Evolutionary conservation across 495 filamentous ascomycete species (phyloP).

Genomic region (Daldinia vernicosa): DNA sequence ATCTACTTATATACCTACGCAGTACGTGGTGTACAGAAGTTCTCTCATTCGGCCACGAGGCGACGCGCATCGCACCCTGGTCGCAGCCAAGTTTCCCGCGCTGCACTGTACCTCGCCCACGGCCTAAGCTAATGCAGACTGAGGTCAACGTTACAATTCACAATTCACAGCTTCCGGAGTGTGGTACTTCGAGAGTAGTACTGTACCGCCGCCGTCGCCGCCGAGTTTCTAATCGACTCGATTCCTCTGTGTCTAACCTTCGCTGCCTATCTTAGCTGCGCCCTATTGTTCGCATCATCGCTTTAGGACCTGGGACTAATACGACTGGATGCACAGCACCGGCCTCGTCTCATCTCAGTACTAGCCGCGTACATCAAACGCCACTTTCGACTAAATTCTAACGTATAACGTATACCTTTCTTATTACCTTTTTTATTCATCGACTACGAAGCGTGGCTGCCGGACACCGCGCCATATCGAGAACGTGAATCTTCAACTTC

Average conservation of each 20-base stretch:
- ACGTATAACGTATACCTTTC: conserved; percentile 2
- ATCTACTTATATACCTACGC: neutral
- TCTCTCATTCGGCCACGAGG: conserved; percentile 40
- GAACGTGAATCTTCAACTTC: conserved; percentile 1
- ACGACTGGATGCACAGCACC: neutral
- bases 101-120: conserved; percentile 27
- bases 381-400: neutral
- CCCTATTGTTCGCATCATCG: conserved; percentile 11
- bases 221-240: conserved; percentile 17
- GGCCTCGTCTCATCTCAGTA: neutral
- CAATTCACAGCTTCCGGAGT: conserved; percentile 36
- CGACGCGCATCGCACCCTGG: conserved; percentile 41
- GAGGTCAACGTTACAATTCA: conserved; percentile 48
- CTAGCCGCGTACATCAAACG: conserved; percentile 3
- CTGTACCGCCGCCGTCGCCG: conserved; percentile 22
- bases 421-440: too few relatives aligned
- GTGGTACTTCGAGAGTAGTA: neutral
- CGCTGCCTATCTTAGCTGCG: conserved; percentile 12
- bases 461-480: conserved; percentile 26
- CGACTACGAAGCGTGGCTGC: conserved; percentile 10
- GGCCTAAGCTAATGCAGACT: conserved; percentile 37
- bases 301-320: conserved; percentile 6
- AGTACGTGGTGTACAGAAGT: neutral
- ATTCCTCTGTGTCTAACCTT: neutral
- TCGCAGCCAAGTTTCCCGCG: conserved; percentile 29